phyloP scores from a whole-genome alignment of 1,139 yeast genomes.

The Debaryomycetaceae sp. region DNA sequence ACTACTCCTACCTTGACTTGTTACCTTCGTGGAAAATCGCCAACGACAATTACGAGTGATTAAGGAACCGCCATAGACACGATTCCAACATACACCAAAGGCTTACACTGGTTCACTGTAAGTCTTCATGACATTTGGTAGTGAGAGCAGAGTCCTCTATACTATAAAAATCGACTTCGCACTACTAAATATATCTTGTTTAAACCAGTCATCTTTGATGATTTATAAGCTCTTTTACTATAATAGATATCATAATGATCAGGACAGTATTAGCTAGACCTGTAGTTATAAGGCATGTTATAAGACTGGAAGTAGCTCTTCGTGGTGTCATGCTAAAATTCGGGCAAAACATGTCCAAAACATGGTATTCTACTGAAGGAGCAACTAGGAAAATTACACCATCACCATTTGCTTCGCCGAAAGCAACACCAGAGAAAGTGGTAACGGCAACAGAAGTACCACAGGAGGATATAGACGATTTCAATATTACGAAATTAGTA shows the following conservation, averaged over 20 bases:
- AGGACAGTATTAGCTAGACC: background rate
- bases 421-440: conserved; percentile 5
- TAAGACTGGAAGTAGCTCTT: background rate
- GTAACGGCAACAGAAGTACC: conserved; percentile 11
- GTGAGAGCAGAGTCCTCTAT: no score
- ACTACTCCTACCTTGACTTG: conserved; percentile 73
- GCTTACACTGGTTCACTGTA: no score
- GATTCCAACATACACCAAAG: no score
- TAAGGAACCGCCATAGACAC: background rate
- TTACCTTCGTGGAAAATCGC: conserved; percentile 66
- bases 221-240: background rate
- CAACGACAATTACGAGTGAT: conserved; percentile 29
- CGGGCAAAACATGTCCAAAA: background rate
- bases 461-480: conserved; percentile 26
- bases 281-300: background rate
- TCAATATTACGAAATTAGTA: conserved; percentile 26
- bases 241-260: background rate
- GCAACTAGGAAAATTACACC: conserved; percentile 21
- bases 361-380: background rate
- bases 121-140: no score
- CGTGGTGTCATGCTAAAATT: background rate
- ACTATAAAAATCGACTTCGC: no score
- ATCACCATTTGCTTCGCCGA: conserved; percentile 25
- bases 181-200: background rate
- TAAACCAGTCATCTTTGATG: background rate